Conservation (phyloP, 768 basidiomycete genomes). For the Kwoniella sp. region DNA sequence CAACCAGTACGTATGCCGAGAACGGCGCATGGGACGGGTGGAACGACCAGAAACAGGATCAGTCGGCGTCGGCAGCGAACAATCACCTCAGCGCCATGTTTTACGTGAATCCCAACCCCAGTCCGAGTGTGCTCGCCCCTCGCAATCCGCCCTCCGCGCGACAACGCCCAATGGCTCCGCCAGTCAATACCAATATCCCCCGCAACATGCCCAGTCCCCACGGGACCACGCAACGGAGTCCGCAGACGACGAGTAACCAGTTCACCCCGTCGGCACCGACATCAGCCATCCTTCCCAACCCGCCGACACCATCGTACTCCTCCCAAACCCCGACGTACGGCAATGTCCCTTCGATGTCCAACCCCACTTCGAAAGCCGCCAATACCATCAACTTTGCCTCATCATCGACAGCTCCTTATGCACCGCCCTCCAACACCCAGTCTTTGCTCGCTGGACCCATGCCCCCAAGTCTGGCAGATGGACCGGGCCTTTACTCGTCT, state of each 20-base stretch:
- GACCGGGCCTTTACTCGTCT: conserved; percentile 67
- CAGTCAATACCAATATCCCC: neutral
- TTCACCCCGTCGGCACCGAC: conserved; percentile 18
- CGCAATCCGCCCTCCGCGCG: conserved; percentile 3
- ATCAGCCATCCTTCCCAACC: conserved; percentile 16
- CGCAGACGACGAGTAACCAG: neutral
- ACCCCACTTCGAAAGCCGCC: conserved; percentile 22
- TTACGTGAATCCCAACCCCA: conserved; percentile 24
- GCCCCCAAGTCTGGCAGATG: conserved; percentile 28
- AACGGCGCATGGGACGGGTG: conserved; percentile 1
- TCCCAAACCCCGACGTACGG: neutral
- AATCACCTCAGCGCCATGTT: conserved; percentile 12
- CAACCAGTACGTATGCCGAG: neutral
- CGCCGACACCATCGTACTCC: conserved; percentile 2
- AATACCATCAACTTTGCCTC: conserved; percentile 39
- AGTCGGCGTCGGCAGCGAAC: too few relatives aligned
- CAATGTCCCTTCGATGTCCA: conserved; percentile 9
- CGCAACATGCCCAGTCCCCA: neutral
- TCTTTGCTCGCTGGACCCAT: conserved; percentile 24
- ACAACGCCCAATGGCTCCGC: neutral
- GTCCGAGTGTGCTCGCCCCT: conserved; percentile 7
- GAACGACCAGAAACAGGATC: neutral
- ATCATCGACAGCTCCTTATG: conserved; percentile 36
- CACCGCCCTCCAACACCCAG: conserved; percentile 31
- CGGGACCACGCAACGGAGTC: neutral